phyloP scores from a whole-genome alignment of 306 rosid genomes.

The Sindora glabra region DNA sequence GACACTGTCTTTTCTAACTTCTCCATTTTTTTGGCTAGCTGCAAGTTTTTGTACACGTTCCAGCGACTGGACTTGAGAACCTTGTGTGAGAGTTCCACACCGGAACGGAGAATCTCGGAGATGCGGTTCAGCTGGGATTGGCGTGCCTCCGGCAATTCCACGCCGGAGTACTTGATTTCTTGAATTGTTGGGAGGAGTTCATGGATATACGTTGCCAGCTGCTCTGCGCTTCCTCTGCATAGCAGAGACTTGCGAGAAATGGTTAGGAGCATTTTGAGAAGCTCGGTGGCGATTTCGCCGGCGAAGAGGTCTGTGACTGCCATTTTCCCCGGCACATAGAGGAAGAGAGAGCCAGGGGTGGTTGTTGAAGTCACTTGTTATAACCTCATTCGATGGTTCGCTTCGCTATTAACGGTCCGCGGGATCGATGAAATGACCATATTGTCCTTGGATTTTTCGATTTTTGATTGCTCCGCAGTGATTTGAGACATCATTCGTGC shows the following conservation, averaged over 20 bases:
- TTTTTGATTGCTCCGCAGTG: too few species aligned
- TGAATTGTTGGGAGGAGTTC: constrained; percentile 46
- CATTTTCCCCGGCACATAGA: constrained; percentile 22
- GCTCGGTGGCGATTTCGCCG: constrained; percentile 79
- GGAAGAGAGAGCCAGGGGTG: too few species aligned
- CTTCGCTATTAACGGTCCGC: too few species aligned
- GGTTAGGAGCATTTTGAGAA: constrained; percentile 34
- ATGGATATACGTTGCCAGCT: constrained; percentile 19
- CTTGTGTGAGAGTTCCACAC: constrained; percentile 54
- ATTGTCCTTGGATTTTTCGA: too few species aligned
- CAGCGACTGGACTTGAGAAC: constrained; percentile 49
- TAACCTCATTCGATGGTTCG: too few species aligned
- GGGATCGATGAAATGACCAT: too few species aligned
- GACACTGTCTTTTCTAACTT: constrained; percentile 55
- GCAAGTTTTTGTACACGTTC: constrained; percentile 73
- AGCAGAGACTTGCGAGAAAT: constrained; percentile 46
- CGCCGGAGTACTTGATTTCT: constrained; percentile 80
- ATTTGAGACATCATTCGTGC: too few species aligned
- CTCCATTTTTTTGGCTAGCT: constrained; percentile 62
- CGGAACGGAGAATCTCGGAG: constrained; percentile 48
- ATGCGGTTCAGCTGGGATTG: constrained; percentile 60
- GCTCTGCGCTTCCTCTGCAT: constrained; percentile 56
- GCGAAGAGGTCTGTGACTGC: constrained; percentile 66
- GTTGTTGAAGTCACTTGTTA: too few species aligned
- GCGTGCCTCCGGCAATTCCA: constrained; percentile 46